Percentiles rank a stretch among this genome's conserved stretches.
Evolutionary conservation across 805 yeast species (phyloP).

Genomic region (Clavispora carvajalis): DNA sequence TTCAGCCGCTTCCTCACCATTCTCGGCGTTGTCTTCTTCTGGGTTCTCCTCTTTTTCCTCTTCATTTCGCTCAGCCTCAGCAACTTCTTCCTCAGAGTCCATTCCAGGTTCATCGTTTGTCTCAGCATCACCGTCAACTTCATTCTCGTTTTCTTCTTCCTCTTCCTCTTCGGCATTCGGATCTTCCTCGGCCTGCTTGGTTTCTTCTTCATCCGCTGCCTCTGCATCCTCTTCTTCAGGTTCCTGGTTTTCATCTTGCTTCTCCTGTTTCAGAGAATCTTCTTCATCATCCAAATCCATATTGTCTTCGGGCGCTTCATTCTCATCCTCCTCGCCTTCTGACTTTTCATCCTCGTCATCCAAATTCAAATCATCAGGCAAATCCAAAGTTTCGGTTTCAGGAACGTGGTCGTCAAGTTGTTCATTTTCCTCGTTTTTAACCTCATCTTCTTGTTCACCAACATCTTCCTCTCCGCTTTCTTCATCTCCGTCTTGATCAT

Average conservation of each 20-base stretch:
- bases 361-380: conserved; percentile 87
- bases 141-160: conserved; percentile 26
- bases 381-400: conserved; percentile 79
- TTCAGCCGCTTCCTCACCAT: conserved; percentile 35
- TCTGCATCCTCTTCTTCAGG: conserved; percentile 24
- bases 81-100: conserved; percentile 27
- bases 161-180: conserved; percentile 19
- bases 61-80: conserved; percentile 29
- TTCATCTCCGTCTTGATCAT: conserved; percentile 42
- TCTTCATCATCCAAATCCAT: conserved; percentile 15
- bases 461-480: conserved; percentile 65
- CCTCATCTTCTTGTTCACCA: conserved; percentile 79
- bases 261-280: conserved; percentile 17
- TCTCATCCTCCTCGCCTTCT: conserved; percentile 41
- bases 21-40: conserved; percentile 20
- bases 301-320: conserved; percentile 17
- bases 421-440: conserved; percentile 61
- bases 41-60: conserved; percentile 40
- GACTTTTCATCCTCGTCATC: conserved; percentile 67
- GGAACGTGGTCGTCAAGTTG: conserved; percentile 71
- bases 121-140: conserved; percentile 12
- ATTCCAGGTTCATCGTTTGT: conserved; percentile 25
- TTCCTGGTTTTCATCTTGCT: conserved; percentile 26
- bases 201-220: conserved; percentile 8
- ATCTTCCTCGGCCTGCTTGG: conserved; percentile 18